Evolutionary conservation across 306 rosid species (phyloP).

Genomic region (Mucuna pruriens): DNA sequence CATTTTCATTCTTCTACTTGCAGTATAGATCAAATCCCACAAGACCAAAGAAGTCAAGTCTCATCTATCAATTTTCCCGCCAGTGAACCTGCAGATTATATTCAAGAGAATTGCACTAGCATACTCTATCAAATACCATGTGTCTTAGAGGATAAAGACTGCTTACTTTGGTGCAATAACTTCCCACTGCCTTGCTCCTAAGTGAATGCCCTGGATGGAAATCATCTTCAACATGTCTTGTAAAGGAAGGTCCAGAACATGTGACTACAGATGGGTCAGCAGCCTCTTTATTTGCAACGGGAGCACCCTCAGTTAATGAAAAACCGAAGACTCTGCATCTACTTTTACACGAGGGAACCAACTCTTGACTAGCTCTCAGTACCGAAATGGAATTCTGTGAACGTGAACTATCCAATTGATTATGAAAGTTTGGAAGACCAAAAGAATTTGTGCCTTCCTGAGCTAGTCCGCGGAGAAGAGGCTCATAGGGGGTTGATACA

Average conservation of each 20-base stretch:
- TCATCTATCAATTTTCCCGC: slow-evolving; percentile 3
- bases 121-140: slow-evolving; percentile 36
- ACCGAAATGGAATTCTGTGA: slow-evolving; percentile 43
- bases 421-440: slow-evolving; percentile 18
- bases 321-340: slow-evolving; percentile 95
- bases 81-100: slow-evolving; percentile 21
- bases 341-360: slow-evolving; percentile 66
- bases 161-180: slow-evolving; percentile 73
- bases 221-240: slow-evolving; percentile 58
- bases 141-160: slow-evolving; percentile 46
- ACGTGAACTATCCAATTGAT: slow-evolving; percentile 43
- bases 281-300: slow-evolving; percentile 48
- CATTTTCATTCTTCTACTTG: slow-evolving; percentile 29
- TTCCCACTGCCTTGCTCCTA: slow-evolving; percentile 59
- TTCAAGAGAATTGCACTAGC: slow-evolving; percentile 21
- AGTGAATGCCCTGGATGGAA: slow-evolving; percentile 56
- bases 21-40: slow-evolving; percentile 24
- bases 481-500: slow-evolving; percentile 31
- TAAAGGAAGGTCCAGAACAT: slow-evolving; percentile 58
- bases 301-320: slow-evolving; percentile 69
- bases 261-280: slow-evolving; percentile 45
- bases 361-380: slow-evolving; percentile 54
- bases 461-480: slow-evolving; percentile 36
- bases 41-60: not conserved
- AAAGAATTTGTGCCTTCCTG: slow-evolving; percentile 40